Conservation (phyloP, 768 basidiomycete genomes). For the Myochromella boudieri region DNA sequence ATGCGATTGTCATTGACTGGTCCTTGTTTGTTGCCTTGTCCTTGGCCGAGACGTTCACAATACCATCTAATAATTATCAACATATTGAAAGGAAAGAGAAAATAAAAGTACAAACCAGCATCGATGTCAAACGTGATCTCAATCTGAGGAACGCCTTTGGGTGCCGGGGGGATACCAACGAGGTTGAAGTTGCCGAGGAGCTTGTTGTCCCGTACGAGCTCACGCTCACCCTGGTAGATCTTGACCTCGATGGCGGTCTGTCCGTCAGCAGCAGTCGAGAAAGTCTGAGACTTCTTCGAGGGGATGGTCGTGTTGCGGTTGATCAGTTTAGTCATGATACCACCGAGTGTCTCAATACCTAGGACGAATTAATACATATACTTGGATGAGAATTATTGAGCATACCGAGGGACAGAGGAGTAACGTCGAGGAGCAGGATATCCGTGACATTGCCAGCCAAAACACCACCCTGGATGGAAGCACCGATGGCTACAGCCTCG, state of each 20-base stretch:
- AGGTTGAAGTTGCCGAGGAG: constrained; percentile 99
- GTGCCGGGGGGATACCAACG: constrained; percentile 90
- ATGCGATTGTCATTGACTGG: constrained; percentile 96
- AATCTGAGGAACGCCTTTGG: constrained; percentile 82
- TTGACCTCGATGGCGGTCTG: constrained; percentile 99
- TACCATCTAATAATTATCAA: constrained; percentile 61
- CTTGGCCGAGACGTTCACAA: constrained; percentile 96
- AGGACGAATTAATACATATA: too few relatives aligned
- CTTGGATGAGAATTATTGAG: constrained; percentile 10
- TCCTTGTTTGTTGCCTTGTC: constrained; percentile 90
- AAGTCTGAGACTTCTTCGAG: constrained; percentile 98
- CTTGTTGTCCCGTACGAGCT: constrained; percentile 98
- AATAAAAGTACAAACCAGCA: constrained; percentile 56
- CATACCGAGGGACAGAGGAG: constrained; percentile 93
- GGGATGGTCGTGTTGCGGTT: constrained; percentile 98
- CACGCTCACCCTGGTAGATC: constrained; percentile 99
- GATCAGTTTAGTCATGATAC: constrained; percentile 99
- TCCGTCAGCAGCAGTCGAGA: constrained; percentile 98
- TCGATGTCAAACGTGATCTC: constrained; percentile 96
- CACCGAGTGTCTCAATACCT: constrained; percentile 95
- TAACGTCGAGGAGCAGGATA: constrained; percentile 91
- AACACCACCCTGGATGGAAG: constrained; percentile 97
- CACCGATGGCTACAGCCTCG: constrained; percentile 98
- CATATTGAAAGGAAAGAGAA: not conserved
- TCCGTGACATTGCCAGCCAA: constrained; percentile 96